Evolutionary conservation across 768 basidiomycete species (phyloP).

Genomic region (Nidularia sp.): DNA sequence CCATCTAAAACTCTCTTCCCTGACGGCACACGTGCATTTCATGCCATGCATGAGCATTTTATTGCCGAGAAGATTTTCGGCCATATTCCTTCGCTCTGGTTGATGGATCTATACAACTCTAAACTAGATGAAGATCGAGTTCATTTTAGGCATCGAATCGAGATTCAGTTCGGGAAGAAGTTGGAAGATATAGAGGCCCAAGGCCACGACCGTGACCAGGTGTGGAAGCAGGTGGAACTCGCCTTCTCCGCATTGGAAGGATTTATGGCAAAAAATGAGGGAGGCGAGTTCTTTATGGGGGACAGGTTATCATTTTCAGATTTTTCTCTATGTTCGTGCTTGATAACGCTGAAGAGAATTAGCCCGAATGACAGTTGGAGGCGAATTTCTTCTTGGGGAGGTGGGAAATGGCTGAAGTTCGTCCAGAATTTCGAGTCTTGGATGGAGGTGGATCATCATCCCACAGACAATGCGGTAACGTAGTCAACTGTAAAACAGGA

Average conservation of each 20-base stretch:
- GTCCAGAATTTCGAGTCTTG: constrained; percentile 13
- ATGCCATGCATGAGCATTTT: constrained; percentile 16
- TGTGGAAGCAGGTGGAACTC: constrained; percentile 15
- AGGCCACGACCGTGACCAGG: constrained; percentile 15
- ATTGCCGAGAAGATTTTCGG: constrained; percentile 9
- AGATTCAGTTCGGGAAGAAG: constrained; percentile 10
- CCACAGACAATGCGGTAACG: too few species aligned
- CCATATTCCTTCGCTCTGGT: constrained; percentile 11
- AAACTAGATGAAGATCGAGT: constrained; percentile 16
- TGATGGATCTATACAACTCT: constrained; percentile 14
- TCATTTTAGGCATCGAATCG: constrained; percentile 10
- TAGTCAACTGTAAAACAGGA: too few species aligned
- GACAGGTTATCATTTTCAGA: constrained; percentile 16
- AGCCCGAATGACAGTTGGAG: constrained; percentile 22
- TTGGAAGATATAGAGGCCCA: constrained; percentile 14
- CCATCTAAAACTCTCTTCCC: constrained; percentile 15
- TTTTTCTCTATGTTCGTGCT: constrained; percentile 17
- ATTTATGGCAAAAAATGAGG: constrained; percentile 7
- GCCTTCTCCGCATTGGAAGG: constrained; percentile 8
- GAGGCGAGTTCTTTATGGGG: constrained; percentile 14
- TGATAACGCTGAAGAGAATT: constrained; percentile 14
- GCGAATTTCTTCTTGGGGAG: constrained; percentile 18
- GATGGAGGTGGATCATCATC: constrained; percentile 10
- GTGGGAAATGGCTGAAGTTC: constrained; percentile 19
- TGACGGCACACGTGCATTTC: constrained; percentile 11